A percentile compares a stretch with the other conserved stretches of the same genome.
These are phyloP conservation scores for Aspergillus aculeatinus DNA, from an alignment of 2,329 filamentous ascomycete species.

Conservation along the genomic window DNA sequence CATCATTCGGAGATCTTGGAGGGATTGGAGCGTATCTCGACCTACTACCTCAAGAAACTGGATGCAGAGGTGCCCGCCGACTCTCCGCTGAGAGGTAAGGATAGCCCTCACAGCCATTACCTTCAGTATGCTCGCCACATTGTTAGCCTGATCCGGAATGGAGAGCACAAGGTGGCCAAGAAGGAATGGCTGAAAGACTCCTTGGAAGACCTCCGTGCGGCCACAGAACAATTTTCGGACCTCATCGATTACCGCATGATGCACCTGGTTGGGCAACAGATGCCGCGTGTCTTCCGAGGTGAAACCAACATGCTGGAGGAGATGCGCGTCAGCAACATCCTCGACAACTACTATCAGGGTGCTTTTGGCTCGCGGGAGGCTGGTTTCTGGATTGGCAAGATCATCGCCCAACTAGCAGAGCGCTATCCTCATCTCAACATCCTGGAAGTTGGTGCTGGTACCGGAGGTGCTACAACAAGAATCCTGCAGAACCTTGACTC, in stretches of 20 bases:
- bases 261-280: too few relatives aligned
- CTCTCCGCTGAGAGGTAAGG: neutral
- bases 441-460: conserved; percentile 4
- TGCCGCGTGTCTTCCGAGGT: too few relatives aligned
- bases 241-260: too few relatives aligned
- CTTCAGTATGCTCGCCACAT: too few relatives aligned
- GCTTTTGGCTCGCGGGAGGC: neutral
- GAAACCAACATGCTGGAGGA: neutral
- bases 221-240: too few relatives aligned
- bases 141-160: too few relatives aligned
- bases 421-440: neutral
- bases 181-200: too few relatives aligned
- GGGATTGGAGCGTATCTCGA: neutral
- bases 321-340: neutral
- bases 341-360: neutral
- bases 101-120: too few relatives aligned
- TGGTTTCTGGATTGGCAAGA: neutral
- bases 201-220: too few relatives aligned
- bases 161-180: too few relatives aligned
- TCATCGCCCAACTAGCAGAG: neutral
- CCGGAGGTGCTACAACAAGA: too few relatives aligned
- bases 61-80: neutral
- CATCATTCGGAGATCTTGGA: neutral
- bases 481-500: too few relatives aligned
- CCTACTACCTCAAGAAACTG: neutral